Base-by-base conservation (phyloP, 2,329 filamentous ascomycete genomes). In the Cladosporium sp. region DNA sequence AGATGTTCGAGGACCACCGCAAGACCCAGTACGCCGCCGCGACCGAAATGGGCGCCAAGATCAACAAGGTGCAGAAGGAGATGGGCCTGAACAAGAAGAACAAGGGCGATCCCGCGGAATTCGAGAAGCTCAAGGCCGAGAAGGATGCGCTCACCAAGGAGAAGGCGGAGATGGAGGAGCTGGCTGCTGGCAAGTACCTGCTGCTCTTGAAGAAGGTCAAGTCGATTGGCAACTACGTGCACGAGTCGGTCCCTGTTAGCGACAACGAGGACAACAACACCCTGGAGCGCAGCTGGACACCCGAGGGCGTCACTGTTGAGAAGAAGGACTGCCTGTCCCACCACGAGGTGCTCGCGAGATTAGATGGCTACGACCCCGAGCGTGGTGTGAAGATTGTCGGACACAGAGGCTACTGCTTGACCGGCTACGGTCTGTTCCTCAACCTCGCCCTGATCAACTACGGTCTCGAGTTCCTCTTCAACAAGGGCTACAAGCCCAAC, bases 361-460 rank as follows among this genome's bases (percentile, higher is more conserved):
- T 97, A 56, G 89, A 93, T 61, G 91, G 92, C 48, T 96, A 95
- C 67, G 93, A 97, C 67, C 87, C 89, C 1, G 89, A 96, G 65
- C 85, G 93, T 58, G 90, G 90, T 59, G 88, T 90, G 57, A 97
- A 97, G 77, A 82, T 97, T 56, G 91, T 95, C 39, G 92, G 93
- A 47, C 92, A 97, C 71, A 81, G 92, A 61, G 92, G 92, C 34
- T 97, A 97, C 74, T 96, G 92, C 73, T 73, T 97, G 63, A 89
- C 84, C 52, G 85, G 86, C 55, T 95, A 91, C 76, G 93, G 92
- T 54, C 83, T 96, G 34, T 91, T 92, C 69, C 77, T 96, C 57
- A 96, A 96, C 73, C 85, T 93, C 67, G 93, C 93, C 1, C 79
- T 99, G 45, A 85, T 96, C 71, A 96, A 96, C 73, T 99, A 97